A percentile compares a stretch with the other conserved stretches of the same genome.
Evolutionary conservation across 2,329 filamentous ascomycete species (phyloP).

Genomic region (Leptographium radiaticola): DNA sequence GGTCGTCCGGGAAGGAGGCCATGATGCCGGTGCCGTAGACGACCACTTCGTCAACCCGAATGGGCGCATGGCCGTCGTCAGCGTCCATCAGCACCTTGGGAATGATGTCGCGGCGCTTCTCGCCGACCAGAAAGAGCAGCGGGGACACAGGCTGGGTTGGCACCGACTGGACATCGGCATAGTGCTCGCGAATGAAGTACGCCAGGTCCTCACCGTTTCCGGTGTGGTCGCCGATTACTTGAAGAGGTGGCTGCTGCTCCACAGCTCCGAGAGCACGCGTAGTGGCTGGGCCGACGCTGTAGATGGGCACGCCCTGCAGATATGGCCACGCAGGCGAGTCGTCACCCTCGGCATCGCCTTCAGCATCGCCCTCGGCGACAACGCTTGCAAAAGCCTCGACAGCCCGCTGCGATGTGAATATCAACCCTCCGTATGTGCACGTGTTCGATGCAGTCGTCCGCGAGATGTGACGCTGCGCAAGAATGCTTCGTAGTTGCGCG

Average conservation of each 20-base stretch:
- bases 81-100: constrained; percentile 60
- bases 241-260: constrained; percentile 33
- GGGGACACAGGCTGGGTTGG: constrained; percentile 50
- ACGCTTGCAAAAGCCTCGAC: constrained; percentile 64
- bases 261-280: constrained; percentile 56
- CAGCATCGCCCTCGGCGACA: constrained; percentile 36
- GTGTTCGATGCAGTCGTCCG: constrained; percentile 15
- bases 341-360: constrained; percentile 14
- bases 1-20: constrained; percentile 60
- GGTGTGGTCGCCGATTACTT: constrained; percentile 65
- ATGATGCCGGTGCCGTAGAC: constrained; percentile 82
- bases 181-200: constrained; percentile 65
- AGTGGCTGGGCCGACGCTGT: constrained; percentile 72
- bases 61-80: constrained; percentile 22
- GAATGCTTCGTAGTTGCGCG: constrained; percentile 33
- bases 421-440: constrained; percentile 55
- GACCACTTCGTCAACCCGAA: constrained; percentile 63
- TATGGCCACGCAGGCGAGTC: constrained; percentile 30
- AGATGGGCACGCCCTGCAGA: constrained; percentile 47
- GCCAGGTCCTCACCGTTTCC: constrained; percentile 77
- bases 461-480: constrained; percentile 29
- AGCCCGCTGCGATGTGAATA: constrained; percentile 74
- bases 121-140: constrained; percentile 78
- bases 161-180: constrained; percentile 25
- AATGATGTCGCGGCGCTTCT: constrained; percentile 81